Base-by-base conservation (phyloP, 2,329 filamentous ascomycete genomes). In the Diaporthe sp. region DNA sequence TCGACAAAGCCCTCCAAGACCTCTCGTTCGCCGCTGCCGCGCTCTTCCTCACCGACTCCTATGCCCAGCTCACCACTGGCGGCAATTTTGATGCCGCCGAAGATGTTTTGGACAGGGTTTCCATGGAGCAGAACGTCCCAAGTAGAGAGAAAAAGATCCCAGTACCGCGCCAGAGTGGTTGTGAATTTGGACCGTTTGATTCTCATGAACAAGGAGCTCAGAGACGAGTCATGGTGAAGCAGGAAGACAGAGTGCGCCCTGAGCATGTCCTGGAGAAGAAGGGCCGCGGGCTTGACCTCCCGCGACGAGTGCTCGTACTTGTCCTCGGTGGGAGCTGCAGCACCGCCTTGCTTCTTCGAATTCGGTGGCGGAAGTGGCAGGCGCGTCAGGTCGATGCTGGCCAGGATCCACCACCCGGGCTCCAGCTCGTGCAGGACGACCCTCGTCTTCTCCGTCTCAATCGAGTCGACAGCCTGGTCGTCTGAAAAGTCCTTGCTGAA, bases 81-180 rank as follows among this genome's bases (percentile, higher is more conserved):
- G 17, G 96, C 95, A 44, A 99, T 88, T 83, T 98, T 98, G 81
- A 98, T 92, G 8, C 94, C 95, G 15, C 93, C 92, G 80, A 95
- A 95, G 7, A 98, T 88, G 77, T 93, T 93, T 1, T 93, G 91
- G 2, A 93, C 92, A 0, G 97, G 97, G 80, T 98, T 98, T 12
- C 95, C 96, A 81, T 96, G 94, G 57, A 99, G 88, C 78, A 98
- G 90, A 17, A 98, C 94, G 79, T 96, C 95, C 97, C 97, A 99
- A 0, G 92, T 92, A 0, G 90, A 89, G 25, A 92, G 81, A 76
- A 89, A 92, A 15, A 89, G 80, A 78, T 93, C 91, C 96, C 97
- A 99, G 83, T 95, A 98, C 53, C 93, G 91, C 71, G 93, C 90
- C 39, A 99, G 86, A 53, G 94, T 87, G 42, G 87, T 89, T 74